These are phyloP conservation scores for Paramecium sonneborni DNA, from an alignment of 73 alveolate genomes.

Conservation along the genomic window DNA sequence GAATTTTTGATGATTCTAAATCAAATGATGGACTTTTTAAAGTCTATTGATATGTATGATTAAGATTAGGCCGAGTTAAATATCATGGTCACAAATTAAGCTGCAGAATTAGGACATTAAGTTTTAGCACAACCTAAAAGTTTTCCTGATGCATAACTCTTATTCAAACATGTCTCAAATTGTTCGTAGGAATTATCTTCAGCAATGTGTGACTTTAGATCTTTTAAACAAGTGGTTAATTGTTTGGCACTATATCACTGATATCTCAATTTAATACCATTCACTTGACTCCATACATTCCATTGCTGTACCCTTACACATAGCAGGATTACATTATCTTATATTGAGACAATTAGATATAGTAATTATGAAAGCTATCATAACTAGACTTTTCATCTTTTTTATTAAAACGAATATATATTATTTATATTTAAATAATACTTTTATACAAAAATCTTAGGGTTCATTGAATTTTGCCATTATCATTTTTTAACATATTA, in stretches of 20 bases:
- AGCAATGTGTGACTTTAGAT: background rate
- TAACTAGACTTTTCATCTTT: background rate
- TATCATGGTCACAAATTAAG: constrained; percentile 2
- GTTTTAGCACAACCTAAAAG: constrained; percentile 3
- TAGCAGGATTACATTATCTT: background rate
- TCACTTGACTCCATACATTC: constrained; percentile 9
- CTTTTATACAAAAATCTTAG: background rate
- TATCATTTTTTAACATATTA: too few relatives aligned
- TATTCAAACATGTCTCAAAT: constrained; percentile 7
- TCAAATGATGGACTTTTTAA: background rate
- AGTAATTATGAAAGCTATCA: background rate
- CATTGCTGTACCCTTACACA: background rate
- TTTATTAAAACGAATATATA: background rate
- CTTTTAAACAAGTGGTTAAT: background rate
- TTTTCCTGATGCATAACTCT: constrained; percentile 21
- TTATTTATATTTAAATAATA: background rate
- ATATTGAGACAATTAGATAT: background rate
- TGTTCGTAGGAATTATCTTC: background rate
- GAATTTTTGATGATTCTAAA: background rate
- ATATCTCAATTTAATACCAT: background rate
- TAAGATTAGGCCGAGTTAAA: background rate
- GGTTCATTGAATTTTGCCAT: background rate
- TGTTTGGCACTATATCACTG: background rate
- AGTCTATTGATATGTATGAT: constrained; percentile 4
- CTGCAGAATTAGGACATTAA: constrained; percentile 15